Evolutionary conservation across 1,139 yeast species (phyloP), one percentile per base, ranked within the genome.

Genomic region (Zhuliangozyma blackwelliae): DNA sequence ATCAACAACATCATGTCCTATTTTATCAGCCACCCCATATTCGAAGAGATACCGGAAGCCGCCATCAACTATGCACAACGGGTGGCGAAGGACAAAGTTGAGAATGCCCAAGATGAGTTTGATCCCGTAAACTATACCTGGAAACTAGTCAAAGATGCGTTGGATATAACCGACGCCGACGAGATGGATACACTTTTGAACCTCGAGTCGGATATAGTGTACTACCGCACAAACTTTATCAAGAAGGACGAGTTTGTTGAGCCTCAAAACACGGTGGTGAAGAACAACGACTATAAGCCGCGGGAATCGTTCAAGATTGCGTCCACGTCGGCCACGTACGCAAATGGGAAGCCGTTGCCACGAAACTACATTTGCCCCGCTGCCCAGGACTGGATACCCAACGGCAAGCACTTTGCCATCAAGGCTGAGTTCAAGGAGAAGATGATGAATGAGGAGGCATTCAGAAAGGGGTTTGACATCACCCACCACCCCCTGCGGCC

Each of bases 11-110:
- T 70, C 43, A 48, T 70, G 39, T 56, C 65, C 27, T 69, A 63
- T 43, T 70, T 70, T 49, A 59, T 67, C 25, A 68, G 63, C 43
- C 75, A 68, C 48, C 75, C 75, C 6, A 61, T 70, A 5, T 70
- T 70, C 48, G 68, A 69, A 43, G 75, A 70, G 41, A 65, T 70
- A 12, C 74, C 75, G 2, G 74, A 65, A 43, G 68, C 71, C 10
- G 51, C 51, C 25, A 44, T 68, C 31, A 68, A 67, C 47, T 63
- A 41, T 39, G 75, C 75, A 23, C 41, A 45, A 27, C 49, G 60
- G 26, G 44, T 53, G 4, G 32, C 36, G 40, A 41, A 36, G 12
- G 48, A 45, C 7, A 50, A 45, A 4, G 32, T 35, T 4, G 40
- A 37, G 6, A 50, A 40, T 5, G 41, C 30, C 6, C 39, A 39